Evolutionary conservation across 139 green algal species (phyloP), one percentile per base, ranked within the genome.

Genomic region (Closterium sp.): DNA sequence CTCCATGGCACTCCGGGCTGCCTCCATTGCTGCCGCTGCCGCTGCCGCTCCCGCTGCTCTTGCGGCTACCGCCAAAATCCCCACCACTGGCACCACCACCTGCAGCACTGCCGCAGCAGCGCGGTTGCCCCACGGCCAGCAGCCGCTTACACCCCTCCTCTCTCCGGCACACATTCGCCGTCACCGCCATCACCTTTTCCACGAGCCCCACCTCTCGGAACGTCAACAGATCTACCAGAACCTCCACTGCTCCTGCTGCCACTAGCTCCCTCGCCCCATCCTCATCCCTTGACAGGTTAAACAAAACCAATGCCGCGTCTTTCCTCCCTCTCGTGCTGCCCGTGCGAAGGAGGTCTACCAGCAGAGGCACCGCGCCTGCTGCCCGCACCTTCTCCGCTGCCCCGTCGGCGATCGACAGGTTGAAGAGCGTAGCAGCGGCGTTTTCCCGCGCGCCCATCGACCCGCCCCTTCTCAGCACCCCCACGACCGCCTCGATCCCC

Each of bases 121-220:
- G 19, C 62, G 62, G 62, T 24, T 79, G 62, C 62, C 62, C 62
- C 62, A 79, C 62, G 2, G 62, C 13, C 62, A 79, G 62, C 62
- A 79, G 62, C 62, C 62, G 17, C 62, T 79, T 87, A 21, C 85
- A 87, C 85, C 89, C 89, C 17, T 91, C 89, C 21, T 32, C 21
- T 30, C 27, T 86, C 11, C 31, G 38, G 34, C 31, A 32, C 42
- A 91, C 73, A 42, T 91, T 91, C 17, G 24, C 21, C 27, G 70
- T 42, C 31, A 91, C 89, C 13, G 89, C 89, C 50, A 87, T 88
- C 27, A 70, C 89, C 38, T 91, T 91, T 29, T 91, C 89, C 22
- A 86, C 89, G 38, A 91, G 29, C 31, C 34, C 31, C 89, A 29
- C 62, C 62, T 79, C 62, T 91, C 30, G 73, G 13, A 45, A 31